These are phyloP conservation scores for barley (Hordeum vulgare) DNA, from an alignment of 176 grass and related monocot genomes.

Conservation along the genomic window MorexV3_pseudomolecules_assembly NC_058524.1:280302872-280303371, in stretches of 20 bases:
- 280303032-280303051: not conserved
- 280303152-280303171: not conserved
- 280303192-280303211: not conserved
- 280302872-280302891: no score
- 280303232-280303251: slow-evolving; percentile 22
- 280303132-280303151: not conserved
- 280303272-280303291: slow-evolving; percentile 29
- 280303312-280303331: slow-evolving; percentile 27
- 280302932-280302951: no score
- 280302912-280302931: no score
- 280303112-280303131: not conserved
- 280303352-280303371: slow-evolving; percentile 48
- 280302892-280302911: no score
- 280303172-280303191: not conserved
- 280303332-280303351: slow-evolving; percentile 32
- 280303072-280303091: no score
- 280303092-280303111: not conserved
- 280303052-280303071: no score
- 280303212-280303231: slow-evolving; percentile 30
- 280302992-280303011: no score
- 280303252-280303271: slow-evolving; percentile 48
- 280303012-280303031: no score
- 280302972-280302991: no score
- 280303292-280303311: not conserved
- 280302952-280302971: no score